Evolutionary conservation across 2,329 filamentous ascomycete species (phyloP).

Genomic region (Zymoseptoria pseudotritici): DNA sequence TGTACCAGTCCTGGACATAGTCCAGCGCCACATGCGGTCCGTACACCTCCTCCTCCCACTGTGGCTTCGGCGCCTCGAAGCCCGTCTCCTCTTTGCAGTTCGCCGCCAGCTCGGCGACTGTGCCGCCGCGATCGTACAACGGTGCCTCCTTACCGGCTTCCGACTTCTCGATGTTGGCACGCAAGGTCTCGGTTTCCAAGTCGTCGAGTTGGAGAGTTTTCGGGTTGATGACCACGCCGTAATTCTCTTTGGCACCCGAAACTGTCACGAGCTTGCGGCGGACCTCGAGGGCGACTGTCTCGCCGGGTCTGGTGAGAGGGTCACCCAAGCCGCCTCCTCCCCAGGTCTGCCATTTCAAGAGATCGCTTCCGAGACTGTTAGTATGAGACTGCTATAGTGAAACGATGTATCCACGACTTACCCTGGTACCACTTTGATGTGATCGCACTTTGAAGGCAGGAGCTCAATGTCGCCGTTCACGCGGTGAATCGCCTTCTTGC

Average conservation of each 20-base stretch:
- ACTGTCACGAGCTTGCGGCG: conserved; percentile 19
- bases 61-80: conserved; percentile 17
- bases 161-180: conserved; percentile 19
- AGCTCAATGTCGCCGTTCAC: conserved; percentile 11
- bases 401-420: background rate
- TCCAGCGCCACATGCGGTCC: conserved; percentile 21
- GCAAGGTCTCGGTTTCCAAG: conserved; percentile 14
- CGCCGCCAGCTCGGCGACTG: conserved; percentile 17
- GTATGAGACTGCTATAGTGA: background rate
- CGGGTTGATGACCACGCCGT: conserved; percentile 18
- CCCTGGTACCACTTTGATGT: conserved; percentile 21
- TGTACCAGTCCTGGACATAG: conserved; percentile 23
- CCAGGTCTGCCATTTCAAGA: conserved; percentile 23
- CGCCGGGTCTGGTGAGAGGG: conserved; percentile 17
- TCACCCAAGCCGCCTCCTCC: conserved; percentile 20
- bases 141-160: conserved; percentile 17
- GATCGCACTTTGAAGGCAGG: conserved; percentile 19
- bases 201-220: conserved; percentile 17
- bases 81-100: conserved; percentile 19
- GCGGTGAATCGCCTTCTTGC: conserved; percentile 18
- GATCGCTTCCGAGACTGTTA: conserved; percentile 8
- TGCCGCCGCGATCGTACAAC: conserved; percentile 20
- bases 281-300: conserved; percentile 21
- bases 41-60: conserved; percentile 23
- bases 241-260: conserved; percentile 17